Conservation (phyloP, 2,329 filamentous ascomycete genomes). For the Aspergillus caelatus region DNA sequence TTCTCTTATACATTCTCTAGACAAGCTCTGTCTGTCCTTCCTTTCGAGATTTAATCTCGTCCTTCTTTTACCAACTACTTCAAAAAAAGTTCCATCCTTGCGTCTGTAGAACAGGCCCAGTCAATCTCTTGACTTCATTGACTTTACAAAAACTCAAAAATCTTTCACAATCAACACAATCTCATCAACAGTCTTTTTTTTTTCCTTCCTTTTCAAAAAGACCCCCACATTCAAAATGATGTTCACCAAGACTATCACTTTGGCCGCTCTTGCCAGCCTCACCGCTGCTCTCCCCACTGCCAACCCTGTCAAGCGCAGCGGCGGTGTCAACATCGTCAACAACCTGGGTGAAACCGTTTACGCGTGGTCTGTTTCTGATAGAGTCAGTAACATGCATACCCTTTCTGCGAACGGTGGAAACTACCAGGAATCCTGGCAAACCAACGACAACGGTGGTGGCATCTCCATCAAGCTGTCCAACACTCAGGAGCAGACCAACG, state of each 20-base stretch:
- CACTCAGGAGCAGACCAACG: constrained; percentile 31
- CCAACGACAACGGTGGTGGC: constrained; percentile 43
- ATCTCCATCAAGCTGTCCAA: constrained; percentile 47
- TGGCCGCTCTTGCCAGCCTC: constrained; percentile 36
- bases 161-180: not conserved
- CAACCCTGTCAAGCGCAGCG: constrained; percentile 25
- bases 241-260: constrained; percentile 40
- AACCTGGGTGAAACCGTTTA: constrained; percentile 41
- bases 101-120: not conserved
- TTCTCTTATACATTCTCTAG: constrained; percentile 7
- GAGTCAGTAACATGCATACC: constrained; percentile 38
- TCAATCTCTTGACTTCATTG: not conserved
- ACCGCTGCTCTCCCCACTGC: constrained; percentile 34
- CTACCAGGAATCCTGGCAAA: constrained; percentile 38
- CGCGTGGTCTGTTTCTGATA: constrained; percentile 44
- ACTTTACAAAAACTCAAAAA: not conserved
- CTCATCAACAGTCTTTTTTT: not conserved
- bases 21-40: constrained; percentile 1
- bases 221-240: constrained; percentile 31
- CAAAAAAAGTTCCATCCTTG: not conserved
- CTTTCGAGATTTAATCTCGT: constrained; percentile 10
- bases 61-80: not conserved
- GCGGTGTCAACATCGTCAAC: constrained; percentile 41
- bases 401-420: constrained; percentile 36
- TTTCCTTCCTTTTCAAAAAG: constrained; percentile 1